Percentiles rank a stretch among this genome's conserved stretches.
These are phyloP conservation scores for Lentinula guzmanii DNA, from an alignment of 768 basidiomycete genomes.

Conservation along the genomic window DNA sequence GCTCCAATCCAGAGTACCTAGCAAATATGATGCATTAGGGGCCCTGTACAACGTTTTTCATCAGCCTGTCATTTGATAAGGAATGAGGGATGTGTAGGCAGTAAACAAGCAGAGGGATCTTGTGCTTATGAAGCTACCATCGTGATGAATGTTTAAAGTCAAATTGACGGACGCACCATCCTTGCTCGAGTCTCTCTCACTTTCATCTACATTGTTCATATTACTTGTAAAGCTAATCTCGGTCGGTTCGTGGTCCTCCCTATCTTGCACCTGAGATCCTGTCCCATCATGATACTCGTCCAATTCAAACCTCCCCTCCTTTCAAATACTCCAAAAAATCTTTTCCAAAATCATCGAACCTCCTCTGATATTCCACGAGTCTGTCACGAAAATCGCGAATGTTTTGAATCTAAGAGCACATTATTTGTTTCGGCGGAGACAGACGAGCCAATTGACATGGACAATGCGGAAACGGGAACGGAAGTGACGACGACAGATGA, in stretches of 20 bases:
- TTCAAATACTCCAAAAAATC: conserved; percentile 32
- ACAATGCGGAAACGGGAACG: neutral
- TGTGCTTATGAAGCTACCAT: too few relatives aligned
- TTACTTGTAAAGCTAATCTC: too few relatives aligned
- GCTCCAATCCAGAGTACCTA: too few relatives aligned
- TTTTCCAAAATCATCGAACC: conserved; percentile 37
- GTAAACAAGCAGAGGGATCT: too few relatives aligned
- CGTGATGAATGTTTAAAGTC: too few relatives aligned
- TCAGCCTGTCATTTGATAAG: too few relatives aligned
- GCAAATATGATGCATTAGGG: too few relatives aligned
- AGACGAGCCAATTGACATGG: too few relatives aligned
- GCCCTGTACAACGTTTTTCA: too few relatives aligned
- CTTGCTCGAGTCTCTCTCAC: neutral
- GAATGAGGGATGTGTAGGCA: too few relatives aligned
- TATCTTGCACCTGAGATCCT: neutral
- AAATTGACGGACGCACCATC: too few relatives aligned
- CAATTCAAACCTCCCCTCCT: conserved; percentile 24
- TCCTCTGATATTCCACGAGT: conserved; percentile 38
- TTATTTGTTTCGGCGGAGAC: neutral
- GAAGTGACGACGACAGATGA: neutral
- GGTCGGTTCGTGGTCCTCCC: neutral
- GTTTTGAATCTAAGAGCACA: conserved; percentile 29
- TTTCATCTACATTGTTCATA: neutral
- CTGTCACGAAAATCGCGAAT: conserved; percentile 40
- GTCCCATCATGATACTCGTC: neutral